Percentiles rank a stretch among this genome's conserved stretches.
phyloP scores from a whole-genome alignment of 805 yeast genomes.

The Yarrowia sp. region DNA sequence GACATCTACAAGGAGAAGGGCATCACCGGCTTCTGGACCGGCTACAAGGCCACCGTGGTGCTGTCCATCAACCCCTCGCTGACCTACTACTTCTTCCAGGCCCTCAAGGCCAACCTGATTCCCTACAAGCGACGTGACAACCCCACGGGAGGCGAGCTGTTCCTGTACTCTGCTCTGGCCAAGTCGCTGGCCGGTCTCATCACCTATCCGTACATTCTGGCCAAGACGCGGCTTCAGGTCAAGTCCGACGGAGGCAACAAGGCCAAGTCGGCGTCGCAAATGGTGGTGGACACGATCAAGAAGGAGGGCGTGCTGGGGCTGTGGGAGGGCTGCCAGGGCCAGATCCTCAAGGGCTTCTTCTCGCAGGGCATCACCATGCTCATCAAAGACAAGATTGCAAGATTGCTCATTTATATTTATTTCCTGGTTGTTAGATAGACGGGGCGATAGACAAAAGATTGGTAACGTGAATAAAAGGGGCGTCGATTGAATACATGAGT shows the following conservation, averaged over 20 bases:
- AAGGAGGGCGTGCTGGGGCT: constrained; percentile 77
- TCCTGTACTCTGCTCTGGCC: constrained; percentile 64
- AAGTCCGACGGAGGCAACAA: constrained; percentile 31
- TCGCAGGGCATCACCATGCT: constrained; percentile 41
- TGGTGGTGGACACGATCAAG: constrained; percentile 46
- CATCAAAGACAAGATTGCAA: constrained; percentile 41
- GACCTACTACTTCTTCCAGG: constrained; percentile 40
- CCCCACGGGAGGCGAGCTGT: constrained; percentile 47
- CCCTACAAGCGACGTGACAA: constrained; percentile 34
- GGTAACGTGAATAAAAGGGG: not conserved
- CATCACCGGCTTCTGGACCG: constrained; percentile 39
- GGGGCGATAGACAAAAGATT: not conserved
- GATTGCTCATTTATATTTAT: constrained; percentile 32
- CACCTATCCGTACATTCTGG: constrained; percentile 76
- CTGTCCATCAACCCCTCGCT: constrained; percentile 39
- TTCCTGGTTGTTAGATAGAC: constrained; percentile 26
- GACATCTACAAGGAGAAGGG: constrained; percentile 37
- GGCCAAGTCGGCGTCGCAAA: constrained; percentile 5
- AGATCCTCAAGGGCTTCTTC: constrained; percentile 39
- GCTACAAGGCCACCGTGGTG: constrained; percentile 37
- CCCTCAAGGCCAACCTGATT: constrained; percentile 31
- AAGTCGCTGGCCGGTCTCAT: constrained; percentile 63
- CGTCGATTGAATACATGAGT: too few relatives aligned
- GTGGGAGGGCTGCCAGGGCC: constrained; percentile 59
- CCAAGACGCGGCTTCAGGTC: constrained; percentile 68